Percentiles rank a stretch among this genome's conserved stretches.
These are phyloP conservation scores for Yamadazyma triangularis DNA, from an alignment of 1,139 yeast genomes.

Conservation along the genomic window DNA sequence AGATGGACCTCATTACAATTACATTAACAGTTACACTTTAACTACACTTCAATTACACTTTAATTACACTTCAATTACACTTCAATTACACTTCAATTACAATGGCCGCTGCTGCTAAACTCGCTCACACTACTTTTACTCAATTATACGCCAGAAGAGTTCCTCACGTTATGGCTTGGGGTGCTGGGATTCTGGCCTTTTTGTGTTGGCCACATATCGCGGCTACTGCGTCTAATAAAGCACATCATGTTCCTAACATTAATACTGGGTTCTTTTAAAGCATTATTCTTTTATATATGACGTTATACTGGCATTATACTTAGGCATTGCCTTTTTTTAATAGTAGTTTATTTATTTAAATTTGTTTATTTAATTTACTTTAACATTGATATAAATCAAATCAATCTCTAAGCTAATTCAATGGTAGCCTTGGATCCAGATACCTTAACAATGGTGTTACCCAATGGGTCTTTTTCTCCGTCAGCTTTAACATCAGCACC, in stretches of 20 bases:
- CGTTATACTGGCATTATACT: not conserved
- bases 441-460: slow-evolving; percentile 14
- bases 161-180: slow-evolving; percentile 32
- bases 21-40: too few species aligned
- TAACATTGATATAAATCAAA: too few species aligned
- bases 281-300: not conserved
- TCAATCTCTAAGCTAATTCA: slow-evolving; percentile 10
- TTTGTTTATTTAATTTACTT: too few species aligned
- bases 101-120: slow-evolving; percentile 1
- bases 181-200: slow-evolving; percentile 23
- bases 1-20: too few species aligned
- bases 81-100: too few species aligned
- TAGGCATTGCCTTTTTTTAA: too few species aligned
- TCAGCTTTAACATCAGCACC: slow-evolving; percentile 11
- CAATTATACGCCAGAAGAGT: slow-evolving; percentile 26
- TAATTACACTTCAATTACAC: too few species aligned
- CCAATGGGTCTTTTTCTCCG: slow-evolving; percentile 14
- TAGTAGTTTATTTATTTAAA: too few species aligned
- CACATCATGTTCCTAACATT: slow-evolving; percentile 24
- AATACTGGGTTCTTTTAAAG: slow-evolving; percentile 10
- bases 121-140: slow-evolving; percentile 10
- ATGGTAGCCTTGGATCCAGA: slow-evolving; percentile 11
- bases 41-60: too few species aligned
- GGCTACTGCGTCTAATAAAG: slow-evolving; percentile 19
- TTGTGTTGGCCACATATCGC: slow-evolving; percentile 37